Evolutionary conservation across 148 eudicot species (phyloP), one percentile per base, ranked within the genome.

Genomic region (Fagopyrum tataricum): DNA sequence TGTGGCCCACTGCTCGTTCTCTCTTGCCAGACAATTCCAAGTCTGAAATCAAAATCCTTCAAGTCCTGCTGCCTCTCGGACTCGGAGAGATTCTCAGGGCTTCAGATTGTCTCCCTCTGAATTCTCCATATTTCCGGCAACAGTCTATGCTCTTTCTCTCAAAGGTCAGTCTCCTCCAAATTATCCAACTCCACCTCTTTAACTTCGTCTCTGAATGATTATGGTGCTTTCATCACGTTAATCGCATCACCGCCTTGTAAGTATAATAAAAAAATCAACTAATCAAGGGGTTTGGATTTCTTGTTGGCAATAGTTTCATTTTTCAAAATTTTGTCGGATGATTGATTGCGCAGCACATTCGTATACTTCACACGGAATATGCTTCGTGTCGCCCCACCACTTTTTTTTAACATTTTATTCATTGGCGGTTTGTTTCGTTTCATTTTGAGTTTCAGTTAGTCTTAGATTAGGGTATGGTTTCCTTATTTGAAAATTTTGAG

Each of bases 321-420:
- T 59, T 59, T 7, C 66, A 24, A 23, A 23, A 6, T 12, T 39
- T 23, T 59, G 66, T 59, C 66, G 23, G 66, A 23, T 59, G 39
- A 59, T 23, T 59, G 43, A 58, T 68, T 41, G 67, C 26, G 46
- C 46, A 49, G 73, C 74, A 71, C 52, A 71, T 71, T 71, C 73
- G 40, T 44, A 44, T 71, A 71, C 40, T n/a, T 3, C 39, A 71
- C 37, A 70, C 53, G 9, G 56, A 44, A 71, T 71, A 43, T 71
- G 37, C 73, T 71, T 47, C 4, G 46, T 55, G 2, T 12, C 23
- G 40, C 44, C 69, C 69, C 37, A 58, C 69, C 69, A 39, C 43
- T 20, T 31, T 64, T 64, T 64, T 64, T 2, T 64, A 37, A 31
- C 37, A 3, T 31, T 14, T 7, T 20, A 44, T 46, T 31, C 46